phyloP scores from a whole-genome alignment of 2,329 filamentous ascomycete genomes.

The Penicillium occitanis region DNA sequence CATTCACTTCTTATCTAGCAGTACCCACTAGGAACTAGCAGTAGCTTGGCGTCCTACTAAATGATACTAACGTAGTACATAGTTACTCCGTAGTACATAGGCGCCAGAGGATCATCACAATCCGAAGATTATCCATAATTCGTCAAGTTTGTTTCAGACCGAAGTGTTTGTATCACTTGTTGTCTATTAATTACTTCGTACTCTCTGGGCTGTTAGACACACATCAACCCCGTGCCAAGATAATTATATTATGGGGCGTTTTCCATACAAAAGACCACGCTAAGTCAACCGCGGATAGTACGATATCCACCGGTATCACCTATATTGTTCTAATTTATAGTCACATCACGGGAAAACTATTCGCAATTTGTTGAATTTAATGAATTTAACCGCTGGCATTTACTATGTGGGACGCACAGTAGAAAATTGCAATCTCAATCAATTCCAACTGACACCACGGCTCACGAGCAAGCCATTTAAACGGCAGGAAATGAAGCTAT shows the following conservation, averaged over 20 bases:
- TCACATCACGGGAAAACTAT: not conserved
- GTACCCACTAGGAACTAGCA: no score
- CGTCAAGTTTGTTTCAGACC: not conserved
- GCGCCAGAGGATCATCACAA: not conserved
- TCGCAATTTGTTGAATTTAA: no score
- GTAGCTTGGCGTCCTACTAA: no score
- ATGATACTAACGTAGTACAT: no score
- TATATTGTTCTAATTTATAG: slow-evolving; percentile 1
- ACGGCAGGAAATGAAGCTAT: not conserved
- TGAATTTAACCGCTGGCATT: no score
- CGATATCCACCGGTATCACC: not conserved
- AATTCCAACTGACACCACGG: not conserved
- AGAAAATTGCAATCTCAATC: no score
- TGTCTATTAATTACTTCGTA: not conserved
- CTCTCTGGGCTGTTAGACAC: not conserved
- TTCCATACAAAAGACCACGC: not conserved
- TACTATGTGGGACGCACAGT: no score
- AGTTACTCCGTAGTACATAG: not conserved
- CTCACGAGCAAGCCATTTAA: no score
- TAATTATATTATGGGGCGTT: slow-evolving; percentile 2
- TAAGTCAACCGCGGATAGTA: not conserved
- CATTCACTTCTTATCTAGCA: no score
- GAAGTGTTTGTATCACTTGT: not conserved
- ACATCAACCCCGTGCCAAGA: slow-evolving; percentile 4
- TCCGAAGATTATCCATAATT: not conserved